A percentile compares a stretch with the other conserved stretches of the same genome.
Evolutionary conservation across 2,329 filamentous ascomycete species (phyloP).

Genomic region (Leptographium procerum): DNA sequence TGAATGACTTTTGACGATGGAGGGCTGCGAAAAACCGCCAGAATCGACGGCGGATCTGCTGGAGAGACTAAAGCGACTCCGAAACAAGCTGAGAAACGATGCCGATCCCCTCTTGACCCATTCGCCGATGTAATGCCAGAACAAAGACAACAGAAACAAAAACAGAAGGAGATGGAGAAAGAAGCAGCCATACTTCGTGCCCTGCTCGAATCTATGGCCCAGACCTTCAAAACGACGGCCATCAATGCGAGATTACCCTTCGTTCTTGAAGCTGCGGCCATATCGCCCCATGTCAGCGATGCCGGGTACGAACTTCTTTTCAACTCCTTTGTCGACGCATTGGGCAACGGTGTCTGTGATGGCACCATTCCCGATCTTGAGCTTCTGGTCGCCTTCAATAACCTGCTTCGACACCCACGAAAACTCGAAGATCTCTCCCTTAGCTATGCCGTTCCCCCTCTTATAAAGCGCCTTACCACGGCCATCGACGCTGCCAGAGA

Average conservation of each 20-base stretch:
- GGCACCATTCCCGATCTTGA: neutral
- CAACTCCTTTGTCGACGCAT: neutral
- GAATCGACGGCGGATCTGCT: too few relatives aligned
- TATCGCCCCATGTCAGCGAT: neutral
- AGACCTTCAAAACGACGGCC: neutral
- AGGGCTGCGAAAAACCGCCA: too few relatives aligned
- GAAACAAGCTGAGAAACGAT: neutral
- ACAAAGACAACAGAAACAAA: neutral
- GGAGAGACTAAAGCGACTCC: too few relatives aligned
- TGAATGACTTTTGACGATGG: too few relatives aligned
- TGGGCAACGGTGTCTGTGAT: neutral
- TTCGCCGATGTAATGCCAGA: neutral
- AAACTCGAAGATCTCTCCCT: neutral
- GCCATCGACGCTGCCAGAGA: neutral
- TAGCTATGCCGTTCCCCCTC: neutral
- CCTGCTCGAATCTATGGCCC: neutral
- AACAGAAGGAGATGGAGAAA: neutral
- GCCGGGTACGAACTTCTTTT: neutral
- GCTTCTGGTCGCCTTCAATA: neutral
- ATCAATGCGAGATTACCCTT: neutral
- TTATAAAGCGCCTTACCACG: neutral
- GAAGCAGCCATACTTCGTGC: neutral
- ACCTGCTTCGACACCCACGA: neutral
- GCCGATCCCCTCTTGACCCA: neutral
- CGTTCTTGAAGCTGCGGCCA: neutral